Base-by-base conservation (phyloP, 441 rosid species). In the Viola pubescens region DNA sequence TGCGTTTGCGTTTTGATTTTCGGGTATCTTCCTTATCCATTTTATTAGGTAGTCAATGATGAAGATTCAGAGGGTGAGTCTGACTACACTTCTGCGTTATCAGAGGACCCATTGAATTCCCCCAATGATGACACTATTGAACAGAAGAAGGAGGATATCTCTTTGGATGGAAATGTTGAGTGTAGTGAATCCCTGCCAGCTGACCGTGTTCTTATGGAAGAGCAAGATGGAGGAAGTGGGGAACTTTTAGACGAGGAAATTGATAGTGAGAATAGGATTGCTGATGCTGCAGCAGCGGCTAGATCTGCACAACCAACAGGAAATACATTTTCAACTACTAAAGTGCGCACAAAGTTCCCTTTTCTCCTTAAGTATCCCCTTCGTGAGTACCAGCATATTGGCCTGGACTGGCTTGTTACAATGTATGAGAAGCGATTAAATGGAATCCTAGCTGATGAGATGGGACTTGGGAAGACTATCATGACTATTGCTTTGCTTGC, bases 301-400 rank as follows among this genome's bases (percentile, higher is more conserved):
- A 85, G 99, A 78, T 87, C 91, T 70, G 99, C 99, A 41, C 99
- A 95, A 70, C 99, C 99, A 56, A 95, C 99, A 16, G 99, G 99
- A 64, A 91, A 82, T 75, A 95, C 99, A 19, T 95, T 82, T 77
- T 89, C 85, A 38, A 95, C 99, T 60, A 95, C 98, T 38, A 83
- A 87, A 75, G 99, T 95, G 73, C 87, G 97, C 42, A 95, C 99
- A 13, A 95, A 91, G 73, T 75, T 91, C 72, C 99, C 99, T 26
- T 95, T 95, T 83, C 97, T 95, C 74, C 84, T 95, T 64, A 95
- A 95, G 84, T 86, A 89, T 68, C 80, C 99, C 37, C 84, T 95
- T 62, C 99, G 99, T 16, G 99, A 95, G 70, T 95, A 95, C 80
- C 99, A 95, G 62, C 99, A 95, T 75, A 95, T 95, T 77, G 99